phyloP scores from a whole-genome alignment of 169 alveolate species.

The Babesia gibsoni region DNA sequence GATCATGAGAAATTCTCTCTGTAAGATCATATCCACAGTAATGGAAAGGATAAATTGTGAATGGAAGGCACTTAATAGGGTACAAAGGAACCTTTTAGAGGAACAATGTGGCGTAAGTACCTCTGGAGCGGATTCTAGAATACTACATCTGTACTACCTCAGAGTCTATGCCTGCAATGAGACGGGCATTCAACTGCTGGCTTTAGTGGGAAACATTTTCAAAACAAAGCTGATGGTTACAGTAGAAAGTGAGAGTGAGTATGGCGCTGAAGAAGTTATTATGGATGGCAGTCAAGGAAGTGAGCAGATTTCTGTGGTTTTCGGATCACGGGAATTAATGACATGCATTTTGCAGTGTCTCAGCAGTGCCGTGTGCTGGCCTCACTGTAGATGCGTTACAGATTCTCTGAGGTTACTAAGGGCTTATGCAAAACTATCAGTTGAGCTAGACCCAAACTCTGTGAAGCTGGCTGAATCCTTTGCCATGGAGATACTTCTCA shows the following conservation, averaged over 20 bases:
- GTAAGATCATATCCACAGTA: conserved; percentile 11
- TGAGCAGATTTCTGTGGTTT: conserved; percentile 16
- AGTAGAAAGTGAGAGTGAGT: not conserved
- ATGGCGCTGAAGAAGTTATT: conserved; percentile 11
- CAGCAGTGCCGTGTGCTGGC: conserved; percentile 57
- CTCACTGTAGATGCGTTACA: conserved; percentile 47
- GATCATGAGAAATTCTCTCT: not conserved
- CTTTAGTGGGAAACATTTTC: not conserved
- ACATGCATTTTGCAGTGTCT: conserved; percentile 39
- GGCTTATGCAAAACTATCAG: conserved; percentile 28
- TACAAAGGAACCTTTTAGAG: conserved; percentile 4
- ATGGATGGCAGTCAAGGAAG: conserved; percentile 4
- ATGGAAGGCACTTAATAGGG: conserved; percentile 48
- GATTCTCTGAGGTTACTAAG: conserved; percentile 54
- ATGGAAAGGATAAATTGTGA: conserved; percentile 46
- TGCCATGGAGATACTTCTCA: conserved; percentile 32
- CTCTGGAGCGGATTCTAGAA: conserved; percentile 9
- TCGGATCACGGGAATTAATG: conserved; percentile 29
- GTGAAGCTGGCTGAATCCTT: conserved; percentile 10
- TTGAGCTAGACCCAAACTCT: conserved; percentile 5
- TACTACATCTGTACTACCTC: conserved; percentile 56
- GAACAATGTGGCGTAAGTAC: not conserved
- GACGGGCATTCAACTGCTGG: conserved; percentile 40
- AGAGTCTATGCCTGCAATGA: conserved; percentile 63
- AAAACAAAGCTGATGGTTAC: not conserved